phyloP scores from a whole-genome alignment of 345 rosid species.

The Eutrema heterophyllum region DNA sequence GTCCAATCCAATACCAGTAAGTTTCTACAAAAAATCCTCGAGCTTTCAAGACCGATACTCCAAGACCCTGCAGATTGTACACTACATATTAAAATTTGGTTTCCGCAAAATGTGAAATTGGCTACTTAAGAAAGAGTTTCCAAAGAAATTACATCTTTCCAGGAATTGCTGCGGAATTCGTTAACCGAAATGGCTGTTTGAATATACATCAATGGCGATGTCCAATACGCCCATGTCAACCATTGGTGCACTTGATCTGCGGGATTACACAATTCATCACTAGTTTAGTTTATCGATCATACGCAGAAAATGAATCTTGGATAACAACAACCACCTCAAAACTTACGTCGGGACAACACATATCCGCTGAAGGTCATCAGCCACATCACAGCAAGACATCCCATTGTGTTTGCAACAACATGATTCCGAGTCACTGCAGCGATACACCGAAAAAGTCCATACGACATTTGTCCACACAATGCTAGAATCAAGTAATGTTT shows the following conservation, averaged over 20 bases:
- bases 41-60: conserved; percentile 39
- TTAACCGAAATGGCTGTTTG: conserved; percentile 49
- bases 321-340: not conserved
- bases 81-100: not conserved
- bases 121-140: not conserved
- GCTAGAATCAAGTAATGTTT: conserved; percentile 39
- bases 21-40: conserved; percentile 46
- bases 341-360: conserved; percentile 37
- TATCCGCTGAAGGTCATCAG: conserved; percentile 42
- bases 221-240: conserved; percentile 75
- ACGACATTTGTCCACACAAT: conserved; percentile 39
- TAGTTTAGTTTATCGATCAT: not conserved
- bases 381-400: conserved; percentile 35
- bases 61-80: conserved; percentile 30
- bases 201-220: conserved; percentile 63
- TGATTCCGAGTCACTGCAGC: conserved; percentile 40
- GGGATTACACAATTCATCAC: not conserved
- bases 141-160: conserved; percentile 36
- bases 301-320: not conserved
- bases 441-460: conserved; percentile 40
- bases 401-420: conserved; percentile 40
- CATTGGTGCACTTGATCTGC: conserved; percentile 53
- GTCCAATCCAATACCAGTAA: conserved; percentile 69
- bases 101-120: not conserved
- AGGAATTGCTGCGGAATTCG: conserved; percentile 50